Evolutionary conservation across 352 stramenopile species (phyloP).

Genomic region (Aphanomyces invadans): DNA sequence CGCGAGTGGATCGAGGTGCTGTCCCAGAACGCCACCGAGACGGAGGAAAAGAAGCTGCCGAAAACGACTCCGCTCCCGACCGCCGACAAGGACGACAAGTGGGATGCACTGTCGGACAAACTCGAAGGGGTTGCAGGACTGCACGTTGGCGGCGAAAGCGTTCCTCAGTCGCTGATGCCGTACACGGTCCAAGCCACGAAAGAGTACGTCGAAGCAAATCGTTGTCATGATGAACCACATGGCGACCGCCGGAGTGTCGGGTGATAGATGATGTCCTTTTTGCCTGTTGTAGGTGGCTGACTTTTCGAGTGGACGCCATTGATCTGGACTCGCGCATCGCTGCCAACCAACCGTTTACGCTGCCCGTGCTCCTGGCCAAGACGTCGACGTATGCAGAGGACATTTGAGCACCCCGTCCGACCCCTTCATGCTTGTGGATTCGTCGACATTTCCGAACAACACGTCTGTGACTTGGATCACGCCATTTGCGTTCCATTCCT

Average conservation of each 20-base stretch:
- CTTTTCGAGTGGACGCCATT: slow-evolving; percentile 77
- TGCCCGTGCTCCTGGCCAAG: slow-evolving; percentile 81
- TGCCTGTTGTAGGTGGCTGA: slow-evolving; percentile 53
- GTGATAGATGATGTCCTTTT: background rate
- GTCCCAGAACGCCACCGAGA: slow-evolving; percentile 78
- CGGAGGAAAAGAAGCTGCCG: slow-evolving; percentile 49
- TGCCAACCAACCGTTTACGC: slow-evolving; percentile 61
- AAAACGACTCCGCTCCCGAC: slow-evolving; percentile 22
- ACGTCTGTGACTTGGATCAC: no score
- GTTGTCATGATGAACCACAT: no score
- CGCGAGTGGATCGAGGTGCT: slow-evolving; percentile 85
- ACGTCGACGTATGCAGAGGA: slow-evolving; percentile 81
- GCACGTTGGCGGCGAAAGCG: slow-evolving; percentile 48
- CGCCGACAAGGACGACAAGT: slow-evolving; percentile 59
- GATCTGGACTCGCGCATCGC: slow-evolving; percentile 82
- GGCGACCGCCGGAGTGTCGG: no score
- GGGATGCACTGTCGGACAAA: slow-evolving; percentile 67
- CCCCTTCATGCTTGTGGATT: no score
- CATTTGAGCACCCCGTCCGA: slow-evolving; percentile 32
- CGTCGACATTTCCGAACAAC: no score
- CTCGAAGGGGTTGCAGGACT: slow-evolving; percentile 78
- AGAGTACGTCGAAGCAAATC: no score
- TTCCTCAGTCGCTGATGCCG: slow-evolving; percentile 55
- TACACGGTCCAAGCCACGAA: slow-evolving; percentile 80
- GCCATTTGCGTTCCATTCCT: no score